phyloP scores from a whole-genome alignment of 495 filamentous ascomycete genomes.

The Trichoderma parareesei region DNA sequence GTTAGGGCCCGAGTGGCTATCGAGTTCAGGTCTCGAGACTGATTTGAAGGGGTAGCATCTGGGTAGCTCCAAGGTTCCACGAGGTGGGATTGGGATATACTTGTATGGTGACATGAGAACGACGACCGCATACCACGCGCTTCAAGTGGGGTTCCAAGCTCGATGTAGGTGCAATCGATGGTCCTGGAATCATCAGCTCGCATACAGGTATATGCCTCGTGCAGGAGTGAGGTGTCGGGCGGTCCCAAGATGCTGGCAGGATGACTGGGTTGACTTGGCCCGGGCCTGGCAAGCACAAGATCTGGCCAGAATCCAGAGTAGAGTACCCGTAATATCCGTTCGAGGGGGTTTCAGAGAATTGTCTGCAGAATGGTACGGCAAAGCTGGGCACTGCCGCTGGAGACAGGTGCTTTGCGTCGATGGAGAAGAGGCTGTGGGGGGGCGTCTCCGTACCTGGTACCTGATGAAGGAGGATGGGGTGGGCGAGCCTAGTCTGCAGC shows the following conservation, averaged over 20 bases:
- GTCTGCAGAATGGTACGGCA: conserved; percentile 37
- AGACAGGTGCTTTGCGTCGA: conserved; percentile 20
- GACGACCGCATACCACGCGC: conserved; percentile 2
- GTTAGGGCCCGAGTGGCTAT: conserved; percentile 4
- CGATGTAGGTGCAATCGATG: conserved; percentile 30
- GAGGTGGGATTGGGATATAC: conserved; percentile 25
- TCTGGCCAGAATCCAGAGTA: neutral
- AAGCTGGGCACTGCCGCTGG: conserved; percentile 35
- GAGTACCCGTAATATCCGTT: conserved; percentile 29
- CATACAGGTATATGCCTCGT: conserved; percentile 13
- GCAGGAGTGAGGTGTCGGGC: conserved; percentile 29
- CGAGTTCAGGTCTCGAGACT: conserved; percentile 14
- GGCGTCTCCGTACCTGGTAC: conserved; percentile 29
- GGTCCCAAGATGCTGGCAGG: conserved; percentile 16
- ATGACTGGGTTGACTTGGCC: neutral
- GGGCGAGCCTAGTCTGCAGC: conserved; percentile 18
- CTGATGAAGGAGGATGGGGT: conserved; percentile 27
- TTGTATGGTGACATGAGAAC: conserved; percentile 17
- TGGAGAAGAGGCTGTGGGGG: conserved; percentile 17
- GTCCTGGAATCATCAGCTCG: conserved; percentile 34
- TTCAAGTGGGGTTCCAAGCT: conserved; percentile 17
- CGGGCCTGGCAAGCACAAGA: neutral
- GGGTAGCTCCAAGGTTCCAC: conserved; percentile 13
- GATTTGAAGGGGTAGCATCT: conserved; percentile 14
- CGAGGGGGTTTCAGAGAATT: conserved; percentile 42